phyloP scores from a whole-genome alignment of 129 eudicot species.

The Dittrichia graveolens region DNA sequence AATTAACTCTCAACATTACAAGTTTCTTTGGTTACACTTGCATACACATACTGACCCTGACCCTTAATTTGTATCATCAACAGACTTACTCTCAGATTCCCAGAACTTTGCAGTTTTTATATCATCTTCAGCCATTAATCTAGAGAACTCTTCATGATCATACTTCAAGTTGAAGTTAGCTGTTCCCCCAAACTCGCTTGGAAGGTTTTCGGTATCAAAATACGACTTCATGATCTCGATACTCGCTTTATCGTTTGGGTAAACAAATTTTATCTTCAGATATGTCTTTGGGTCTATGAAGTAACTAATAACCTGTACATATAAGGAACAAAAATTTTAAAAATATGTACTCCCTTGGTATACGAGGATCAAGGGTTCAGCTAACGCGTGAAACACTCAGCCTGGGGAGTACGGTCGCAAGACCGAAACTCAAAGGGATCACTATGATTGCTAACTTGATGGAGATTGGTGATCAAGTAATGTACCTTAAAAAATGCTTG shows the following conservation, averaged over 20 bases:
- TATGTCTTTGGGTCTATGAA: constrained; percentile 78
- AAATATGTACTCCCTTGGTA: background rate
- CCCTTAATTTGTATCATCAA: constrained; percentile 15
- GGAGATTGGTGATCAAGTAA: no score
- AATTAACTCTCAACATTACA: background rate
- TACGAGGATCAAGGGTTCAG: no score
- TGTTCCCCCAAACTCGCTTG: constrained; percentile 86
- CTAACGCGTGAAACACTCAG: no score
- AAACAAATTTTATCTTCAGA: constrained; percentile 67
- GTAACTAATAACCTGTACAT: constrained; percentile 62
- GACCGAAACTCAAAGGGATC: no score
- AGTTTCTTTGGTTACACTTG: background rate
- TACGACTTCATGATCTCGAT: constrained; percentile 62
- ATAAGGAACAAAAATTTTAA: background rate
- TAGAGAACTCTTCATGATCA: constrained; percentile 83
- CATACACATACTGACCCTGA: background rate
- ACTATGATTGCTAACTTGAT: background rate
- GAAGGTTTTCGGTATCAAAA: constrained; percentile 82
- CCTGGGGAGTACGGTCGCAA: no score
- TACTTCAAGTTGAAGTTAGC: constrained; percentile 54
- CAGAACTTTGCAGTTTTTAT: constrained; percentile 61
- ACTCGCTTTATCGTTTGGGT: constrained; percentile 73
- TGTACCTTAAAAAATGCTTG: constrained; percentile 75
- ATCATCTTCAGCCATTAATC: constrained; percentile 72
- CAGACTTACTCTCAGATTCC: constrained; percentile 39